These are phyloP conservation scores for Pythium apleroticum DNA, from an alignment of 352 stramenopile genomes.

Conservation along the genomic window DNA sequence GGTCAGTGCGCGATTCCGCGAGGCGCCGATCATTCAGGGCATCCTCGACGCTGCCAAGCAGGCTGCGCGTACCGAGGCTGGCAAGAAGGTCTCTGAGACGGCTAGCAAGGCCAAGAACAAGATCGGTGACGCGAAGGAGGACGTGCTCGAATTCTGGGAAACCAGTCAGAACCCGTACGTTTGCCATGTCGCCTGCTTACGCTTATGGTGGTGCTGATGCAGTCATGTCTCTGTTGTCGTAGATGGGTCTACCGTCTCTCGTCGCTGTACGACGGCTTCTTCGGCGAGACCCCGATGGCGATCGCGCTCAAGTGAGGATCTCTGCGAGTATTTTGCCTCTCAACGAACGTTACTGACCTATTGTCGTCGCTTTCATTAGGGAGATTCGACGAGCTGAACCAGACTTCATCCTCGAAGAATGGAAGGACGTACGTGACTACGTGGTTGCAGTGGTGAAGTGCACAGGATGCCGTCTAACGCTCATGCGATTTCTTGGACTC, in stretches of 20 bases:
- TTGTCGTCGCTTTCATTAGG: constrained; percentile 17
- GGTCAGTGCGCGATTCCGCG: constrained; percentile 91
- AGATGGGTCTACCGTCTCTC: constrained; percentile 96
- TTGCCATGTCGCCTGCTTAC: background rate
- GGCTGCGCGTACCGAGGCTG: constrained; percentile 72
- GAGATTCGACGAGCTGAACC: constrained; percentile 96
- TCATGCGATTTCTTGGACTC: background rate
- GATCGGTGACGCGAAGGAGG: constrained; percentile 76
- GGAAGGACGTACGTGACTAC: constrained; percentile 69
- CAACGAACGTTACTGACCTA: background rate
- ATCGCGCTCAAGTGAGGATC: constrained; percentile 84
- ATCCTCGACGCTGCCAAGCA: constrained; percentile 83
- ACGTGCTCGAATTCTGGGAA: constrained; percentile 95
- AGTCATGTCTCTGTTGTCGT: background rate
- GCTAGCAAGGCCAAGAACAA: constrained; percentile 82
- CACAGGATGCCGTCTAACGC: background rate
- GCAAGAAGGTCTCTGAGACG: constrained; percentile 66
- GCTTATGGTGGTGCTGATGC: background rate
- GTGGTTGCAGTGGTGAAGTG: background rate
- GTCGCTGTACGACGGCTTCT: constrained; percentile 98
- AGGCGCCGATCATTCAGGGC: constrained; percentile 94
- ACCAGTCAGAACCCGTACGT: constrained; percentile 97
- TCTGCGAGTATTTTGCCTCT: background rate
- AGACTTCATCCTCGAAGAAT: constrained; percentile 96
- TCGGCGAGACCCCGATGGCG: constrained; percentile 95